A percentile compares a stretch with the other conserved stretches of the same genome.
Conservation (phyloP, 805 yeast genomes). For the Saccharomyces cerevisiae region DNA sequence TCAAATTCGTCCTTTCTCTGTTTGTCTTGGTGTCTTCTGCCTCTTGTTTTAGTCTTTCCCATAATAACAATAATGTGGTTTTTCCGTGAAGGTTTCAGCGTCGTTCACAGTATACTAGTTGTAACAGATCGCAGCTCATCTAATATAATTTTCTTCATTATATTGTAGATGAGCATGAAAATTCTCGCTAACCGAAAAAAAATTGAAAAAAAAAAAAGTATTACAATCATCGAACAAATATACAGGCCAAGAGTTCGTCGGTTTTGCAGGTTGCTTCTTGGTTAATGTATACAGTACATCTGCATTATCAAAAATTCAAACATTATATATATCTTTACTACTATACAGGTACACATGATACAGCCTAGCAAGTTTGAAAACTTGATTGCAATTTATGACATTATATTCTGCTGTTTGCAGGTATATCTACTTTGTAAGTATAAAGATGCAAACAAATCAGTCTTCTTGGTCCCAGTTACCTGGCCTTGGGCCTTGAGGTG, state of each 20-base stretch:
- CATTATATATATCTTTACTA: background rate
- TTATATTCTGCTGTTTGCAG: background rate
- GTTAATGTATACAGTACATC: background rate
- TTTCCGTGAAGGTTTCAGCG: background rate
- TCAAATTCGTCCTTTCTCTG: slow-evolving; percentile 19
- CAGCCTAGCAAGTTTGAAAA: background rate
- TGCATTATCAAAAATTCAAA: background rate
- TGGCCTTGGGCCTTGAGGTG: slow-evolving; percentile 69
- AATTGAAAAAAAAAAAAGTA: background rate
- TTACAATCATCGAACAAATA: background rate
- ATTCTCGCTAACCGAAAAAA: background rate
- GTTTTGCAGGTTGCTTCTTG: background rate
- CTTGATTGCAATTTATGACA: background rate
- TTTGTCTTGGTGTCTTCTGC: slow-evolving; percentile 34
- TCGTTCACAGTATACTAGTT: too few species aligned
- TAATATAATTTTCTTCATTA: background rate
- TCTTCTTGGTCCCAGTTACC: slow-evolving; percentile 97
- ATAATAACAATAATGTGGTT: background rate
- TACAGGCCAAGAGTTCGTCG: background rate
- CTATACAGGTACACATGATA: background rate
- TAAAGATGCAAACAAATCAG: slow-evolving; percentile 24
- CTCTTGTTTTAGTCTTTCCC: slow-evolving; percentile 30
- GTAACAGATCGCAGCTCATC: background rate
- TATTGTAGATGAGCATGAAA: background rate
- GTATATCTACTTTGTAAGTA: background rate